These are phyloP conservation scores for Hibiscus tridactylites DNA, from an alignment of 345 rosid species.

Conservation along the genomic window DNA sequence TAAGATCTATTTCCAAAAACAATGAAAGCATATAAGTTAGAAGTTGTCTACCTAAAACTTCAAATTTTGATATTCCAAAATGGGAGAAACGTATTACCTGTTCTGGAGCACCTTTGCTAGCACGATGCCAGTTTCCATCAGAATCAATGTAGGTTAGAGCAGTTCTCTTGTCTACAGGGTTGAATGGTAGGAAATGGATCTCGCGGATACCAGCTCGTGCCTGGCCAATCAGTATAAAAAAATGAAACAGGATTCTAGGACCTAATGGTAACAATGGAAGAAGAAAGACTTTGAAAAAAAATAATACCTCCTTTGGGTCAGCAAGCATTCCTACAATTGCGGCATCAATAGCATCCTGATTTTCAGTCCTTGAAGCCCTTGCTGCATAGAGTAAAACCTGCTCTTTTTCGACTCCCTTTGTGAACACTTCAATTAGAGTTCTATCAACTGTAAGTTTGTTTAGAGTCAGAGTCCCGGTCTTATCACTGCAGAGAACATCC, in stretches of 20 bases:
- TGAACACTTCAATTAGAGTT: slow-evolving; percentile 61
- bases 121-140: slow-evolving; percentile 73
- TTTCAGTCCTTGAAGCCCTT: slow-evolving; percentile 81
- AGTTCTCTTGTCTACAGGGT: slow-evolving; percentile 88
- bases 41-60: not conserved
- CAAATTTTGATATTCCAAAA: not conserved
- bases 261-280: not conserved
- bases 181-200: slow-evolving; percentile 82
- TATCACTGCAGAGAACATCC: slow-evolving; percentile 94
- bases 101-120: slow-evolving; percentile 93
- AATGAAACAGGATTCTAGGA: not conserved
- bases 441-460: slow-evolving; percentile 78
- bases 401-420: slow-evolving; percentile 65
- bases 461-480: slow-evolving; percentile 81
- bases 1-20: slow-evolving; percentile 35
- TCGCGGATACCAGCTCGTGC: slow-evolving; percentile 72
- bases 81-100: slow-evolving; percentile 37
- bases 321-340: slow-evolving; percentile 93
- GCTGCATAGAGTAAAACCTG: slow-evolving; percentile 71
- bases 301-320: slow-evolving; percentile 76
- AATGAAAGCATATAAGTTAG: not conserved
- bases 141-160: slow-evolving; percentile 77
- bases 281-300: not conserved
- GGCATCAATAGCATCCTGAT: slow-evolving; percentile 88
- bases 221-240: slow-evolving; percentile 25